These are phyloP conservation scores for Pseudogymnoascus sp. DNA, from an alignment of 2,329 filamentous ascomycete genomes.

Conservation along the genomic window DNA sequence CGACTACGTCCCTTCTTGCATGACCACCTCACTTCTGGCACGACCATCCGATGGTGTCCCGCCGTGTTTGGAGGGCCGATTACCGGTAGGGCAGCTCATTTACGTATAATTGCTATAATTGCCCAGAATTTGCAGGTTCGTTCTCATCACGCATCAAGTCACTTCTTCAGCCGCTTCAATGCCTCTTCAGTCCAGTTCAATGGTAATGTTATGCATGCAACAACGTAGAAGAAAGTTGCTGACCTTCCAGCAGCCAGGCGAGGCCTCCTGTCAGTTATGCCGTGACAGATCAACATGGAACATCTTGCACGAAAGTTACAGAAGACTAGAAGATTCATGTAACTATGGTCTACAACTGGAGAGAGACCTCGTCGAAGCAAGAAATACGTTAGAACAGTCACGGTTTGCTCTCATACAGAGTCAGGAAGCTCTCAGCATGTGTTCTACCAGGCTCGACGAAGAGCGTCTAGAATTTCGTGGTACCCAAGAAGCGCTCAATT, in stretches of 20 bases:
- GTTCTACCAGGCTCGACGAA: not conserved
- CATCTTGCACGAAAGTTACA: not conserved
- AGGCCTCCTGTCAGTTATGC: not conserved
- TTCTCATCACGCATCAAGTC: not conserved
- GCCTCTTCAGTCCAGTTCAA: not conserved
- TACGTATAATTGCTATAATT: not conserved
- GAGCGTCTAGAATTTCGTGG: not conserved
- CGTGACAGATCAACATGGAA: not conserved
- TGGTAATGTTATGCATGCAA: not conserved
- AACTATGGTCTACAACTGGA: not conserved
- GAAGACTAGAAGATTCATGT: not conserved
- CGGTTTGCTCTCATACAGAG: slow-evolving; percentile 3
- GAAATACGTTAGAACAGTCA: not conserved
- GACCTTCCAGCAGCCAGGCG: not conserved
- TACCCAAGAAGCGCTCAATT: slow-evolving; percentile 4
- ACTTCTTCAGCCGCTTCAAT: not conserved
- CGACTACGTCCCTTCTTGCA: not conserved
- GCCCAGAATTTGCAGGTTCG: not conserved
- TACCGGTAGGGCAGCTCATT: not conserved
- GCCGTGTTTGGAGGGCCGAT: not conserved
- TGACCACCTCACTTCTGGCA: not conserved
- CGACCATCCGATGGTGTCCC: not conserved
- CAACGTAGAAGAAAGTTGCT: not conserved
- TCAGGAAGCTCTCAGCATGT: not conserved
- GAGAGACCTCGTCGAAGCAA: not conserved